Evolutionary conservation across 1,284 basidiomycete genomes (phyloP).

Genomic region (Malassezia equina): DNA sequence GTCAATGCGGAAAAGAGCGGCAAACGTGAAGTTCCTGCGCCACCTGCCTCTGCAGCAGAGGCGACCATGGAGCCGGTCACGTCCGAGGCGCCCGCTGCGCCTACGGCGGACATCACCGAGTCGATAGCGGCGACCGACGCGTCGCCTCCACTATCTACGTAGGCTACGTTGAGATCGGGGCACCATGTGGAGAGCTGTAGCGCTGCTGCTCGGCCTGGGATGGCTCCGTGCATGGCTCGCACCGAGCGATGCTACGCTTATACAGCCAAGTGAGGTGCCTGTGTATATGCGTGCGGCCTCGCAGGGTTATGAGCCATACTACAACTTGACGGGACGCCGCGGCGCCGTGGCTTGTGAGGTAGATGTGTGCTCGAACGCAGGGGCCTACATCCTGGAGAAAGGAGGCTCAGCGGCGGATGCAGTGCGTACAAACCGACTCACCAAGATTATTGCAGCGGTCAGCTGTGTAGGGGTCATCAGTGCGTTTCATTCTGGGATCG

Average conservation of each 20-base stretch:
- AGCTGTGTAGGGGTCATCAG: conserved; percentile 49
- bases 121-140: background rate
- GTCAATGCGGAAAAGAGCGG: conserved; percentile 5
- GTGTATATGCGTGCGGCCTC: conserved; percentile 24
- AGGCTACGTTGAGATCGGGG: background rate
- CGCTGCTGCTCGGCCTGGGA: conserved; percentile 3
- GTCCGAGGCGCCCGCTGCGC: background rate
- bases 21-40: background rate
- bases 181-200: background rate
- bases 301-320: conserved; percentile 27
- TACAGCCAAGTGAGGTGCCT: background rate
- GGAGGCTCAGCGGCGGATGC: conserved; percentile 50
- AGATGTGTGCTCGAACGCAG: conserved; percentile 49
- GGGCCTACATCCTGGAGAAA: conserved; percentile 45
- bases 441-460: conserved; percentile 36
- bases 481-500: conserved; percentile 50
- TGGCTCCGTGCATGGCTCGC: background rate
- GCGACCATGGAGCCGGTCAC: background rate
- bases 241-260: background rate
- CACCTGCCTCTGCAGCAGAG: background rate
- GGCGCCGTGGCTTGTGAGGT: conserved; percentile 44
- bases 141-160: background rate
- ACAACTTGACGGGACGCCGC: conserved; percentile 22
- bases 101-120: background rate
- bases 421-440: conserved; percentile 18